Percentiles rank a stretch among this genome's conserved stretches.
These are phyloP conservation scores for Cryptosporidium sp. DNA, from an alignment of 169 alveolate genomes.

Conservation along the genomic window DNA sequence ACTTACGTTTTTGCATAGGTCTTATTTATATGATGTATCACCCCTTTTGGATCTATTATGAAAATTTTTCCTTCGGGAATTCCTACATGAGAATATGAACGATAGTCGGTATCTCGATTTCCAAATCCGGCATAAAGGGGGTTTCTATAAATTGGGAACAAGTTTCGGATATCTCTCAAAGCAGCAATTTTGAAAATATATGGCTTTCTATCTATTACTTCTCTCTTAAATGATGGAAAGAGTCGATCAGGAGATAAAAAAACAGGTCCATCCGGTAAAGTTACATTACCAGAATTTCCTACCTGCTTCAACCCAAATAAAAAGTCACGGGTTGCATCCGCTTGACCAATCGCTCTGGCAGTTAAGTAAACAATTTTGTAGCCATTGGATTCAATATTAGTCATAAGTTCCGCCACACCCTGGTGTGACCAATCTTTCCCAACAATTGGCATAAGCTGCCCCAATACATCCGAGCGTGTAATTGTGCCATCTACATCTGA, in stretches of 20 bases:
- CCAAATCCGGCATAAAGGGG: slow-evolving; percentile 99
- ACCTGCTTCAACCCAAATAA: slow-evolving; percentile 90
- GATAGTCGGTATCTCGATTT: slow-evolving; percentile 94
- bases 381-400: slow-evolving; percentile 91
- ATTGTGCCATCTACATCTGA: slow-evolving; percentile 99
- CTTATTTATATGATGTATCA: slow-evolving; percentile 87
- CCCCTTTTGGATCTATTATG: slow-evolving; percentile 91
- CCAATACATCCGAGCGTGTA: slow-evolving; percentile 95
- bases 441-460: slow-evolving; percentile 96
- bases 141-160: slow-evolving; percentile 91
- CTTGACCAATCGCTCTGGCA: slow-evolving; percentile 98
- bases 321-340: slow-evolving; percentile 94
- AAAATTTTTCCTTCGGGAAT: slow-evolving; percentile 92
- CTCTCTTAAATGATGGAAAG: slow-evolving; percentile 94
- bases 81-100: slow-evolving; percentile 93
- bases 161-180: slow-evolving; percentile 91
- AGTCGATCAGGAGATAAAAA: slow-evolving; percentile 97
- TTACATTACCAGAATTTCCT: slow-evolving; percentile 78
- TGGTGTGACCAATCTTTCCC: slow-evolving; percentile 98
- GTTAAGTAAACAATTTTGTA: slow-evolving; percentile 95
- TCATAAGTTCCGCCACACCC: slow-evolving; percentile 94
- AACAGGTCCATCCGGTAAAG: slow-evolving; percentile 95
- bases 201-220: slow-evolving; percentile 95
- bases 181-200: slow-evolving; percentile 95
- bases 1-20: slow-evolving; percentile 88